Evolutionary conservation across 1,139 yeast species (phyloP).

Genomic region (Candida smagusa): DNA sequence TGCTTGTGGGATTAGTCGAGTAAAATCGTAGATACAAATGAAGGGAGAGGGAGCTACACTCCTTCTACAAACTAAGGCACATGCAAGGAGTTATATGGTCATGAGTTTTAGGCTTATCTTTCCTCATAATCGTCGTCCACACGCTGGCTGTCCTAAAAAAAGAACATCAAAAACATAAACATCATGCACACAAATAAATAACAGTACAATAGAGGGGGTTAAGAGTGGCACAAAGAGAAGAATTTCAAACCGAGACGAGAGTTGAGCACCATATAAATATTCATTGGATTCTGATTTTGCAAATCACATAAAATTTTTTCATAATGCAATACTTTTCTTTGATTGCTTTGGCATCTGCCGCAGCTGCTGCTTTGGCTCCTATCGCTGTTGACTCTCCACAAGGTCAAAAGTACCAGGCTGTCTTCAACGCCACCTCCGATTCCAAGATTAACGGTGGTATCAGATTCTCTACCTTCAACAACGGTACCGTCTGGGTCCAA

Average conservation of each 20-base stretch:
- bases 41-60: too few relatives aligned
- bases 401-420: constrained; percentile 21
- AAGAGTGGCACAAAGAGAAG: not conserved
- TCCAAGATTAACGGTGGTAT: constrained; percentile 28
- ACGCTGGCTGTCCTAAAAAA: constrained; percentile 1
- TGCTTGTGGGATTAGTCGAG: too few relatives aligned
- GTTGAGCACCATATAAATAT: too few relatives aligned
- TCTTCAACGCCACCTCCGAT: constrained; percentile 12
- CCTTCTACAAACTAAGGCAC: too few relatives aligned
- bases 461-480: constrained; percentile 25
- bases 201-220: not conserved
- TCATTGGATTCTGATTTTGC: not conserved
- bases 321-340: constrained; percentile 5
- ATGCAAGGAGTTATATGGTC: too few relatives aligned
- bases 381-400: constrained; percentile 24
- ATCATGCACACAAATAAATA: not conserved
- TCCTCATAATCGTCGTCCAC: not conserved
- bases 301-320: not conserved
- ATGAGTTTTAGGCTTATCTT: too few relatives aligned
- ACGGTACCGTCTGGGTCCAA: constrained; percentile 32
- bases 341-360: constrained; percentile 8
- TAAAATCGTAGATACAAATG: too few relatives aligned
- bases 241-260: too few relatives aligned
- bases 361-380: constrained; percentile 24
- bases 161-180: constrained; percentile 1